Conservation (phyloP, 1,284 basidiomycete species). For the Ustilago curta region DNA sequence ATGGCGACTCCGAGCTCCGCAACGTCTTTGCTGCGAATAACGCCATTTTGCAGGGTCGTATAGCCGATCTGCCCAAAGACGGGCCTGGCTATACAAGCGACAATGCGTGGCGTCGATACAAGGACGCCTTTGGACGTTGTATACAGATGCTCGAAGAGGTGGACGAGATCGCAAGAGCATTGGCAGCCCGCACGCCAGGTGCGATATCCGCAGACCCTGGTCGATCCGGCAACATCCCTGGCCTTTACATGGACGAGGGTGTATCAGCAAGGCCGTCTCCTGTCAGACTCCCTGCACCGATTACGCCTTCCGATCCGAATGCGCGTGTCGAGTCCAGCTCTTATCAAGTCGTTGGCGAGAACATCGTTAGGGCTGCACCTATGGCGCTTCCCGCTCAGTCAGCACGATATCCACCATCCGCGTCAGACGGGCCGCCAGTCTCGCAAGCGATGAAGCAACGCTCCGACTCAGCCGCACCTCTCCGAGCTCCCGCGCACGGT, state of each 20-base stretch:
- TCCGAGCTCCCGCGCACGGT: neutral
- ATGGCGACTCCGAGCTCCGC: constrained; percentile 14
- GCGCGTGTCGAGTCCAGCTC: constrained; percentile 22
- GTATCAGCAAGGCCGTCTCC: neutral
- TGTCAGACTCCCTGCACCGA: neutral
- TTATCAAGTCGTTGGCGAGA: constrained; percentile 39
- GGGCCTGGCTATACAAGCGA: neutral
- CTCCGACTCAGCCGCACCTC: constrained; percentile 1
- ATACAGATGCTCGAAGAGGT: neutral
- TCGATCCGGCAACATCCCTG: neutral
- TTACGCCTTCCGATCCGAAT: neutral
- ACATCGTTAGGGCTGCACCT: constrained; percentile 4
- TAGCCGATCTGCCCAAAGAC: neutral
- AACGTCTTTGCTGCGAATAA: neutral
- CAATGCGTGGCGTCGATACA: constrained; percentile 6
- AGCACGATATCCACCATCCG: too few species aligned
- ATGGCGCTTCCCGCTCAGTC: too few species aligned
- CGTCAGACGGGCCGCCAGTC: too few species aligned
- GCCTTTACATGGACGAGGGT: neutral
- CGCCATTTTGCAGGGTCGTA: neutral
- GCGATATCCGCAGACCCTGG: neutral
- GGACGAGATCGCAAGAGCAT: neutral
- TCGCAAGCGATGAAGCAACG: neutral
- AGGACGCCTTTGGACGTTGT: neutral
- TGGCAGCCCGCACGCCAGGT: neutral